These are phyloP conservation scores for Trichothecium sympodiale DNA, from an alignment of 2,329 filamentous ascomycete species.

Conservation along the genomic window DNA sequence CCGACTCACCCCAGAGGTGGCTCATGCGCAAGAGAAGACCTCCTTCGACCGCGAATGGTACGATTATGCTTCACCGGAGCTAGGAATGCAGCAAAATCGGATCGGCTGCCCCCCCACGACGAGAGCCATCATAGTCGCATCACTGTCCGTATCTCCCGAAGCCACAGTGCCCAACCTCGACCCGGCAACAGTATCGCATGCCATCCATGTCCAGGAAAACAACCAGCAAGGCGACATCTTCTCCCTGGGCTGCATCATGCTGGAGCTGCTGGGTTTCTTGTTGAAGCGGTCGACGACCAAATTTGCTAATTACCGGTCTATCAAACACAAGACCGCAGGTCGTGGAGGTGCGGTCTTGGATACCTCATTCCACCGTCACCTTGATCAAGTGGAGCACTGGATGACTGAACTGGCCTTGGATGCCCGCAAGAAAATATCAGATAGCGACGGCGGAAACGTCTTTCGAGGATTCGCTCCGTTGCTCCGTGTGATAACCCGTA, in stretches of 20 bases:
- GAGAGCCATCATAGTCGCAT: conserved; percentile 16
- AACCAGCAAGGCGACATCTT: conserved; percentile 56
- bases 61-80: conserved; percentile 63
- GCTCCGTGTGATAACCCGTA: conserved; percentile 40
- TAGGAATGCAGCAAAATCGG: conserved; percentile 34
- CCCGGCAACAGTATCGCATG: conserved; percentile 12
- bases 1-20: conserved; percentile 31
- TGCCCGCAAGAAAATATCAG: conserved; percentile 33
- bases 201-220: not conserved
- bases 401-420: conserved; percentile 50
- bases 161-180: conserved; percentile 30
- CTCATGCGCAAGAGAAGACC: conserved; percentile 29
- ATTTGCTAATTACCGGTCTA: conserved; percentile 55
- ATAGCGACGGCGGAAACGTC: conserved; percentile 28
- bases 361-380: conserved; percentile 61
- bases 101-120: conserved; percentile 21
- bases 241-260: conserved; percentile 60
- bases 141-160: conserved; percentile 23
- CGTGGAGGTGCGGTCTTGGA: conserved; percentile 53
- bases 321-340: conserved; percentile 49
- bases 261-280: conserved; percentile 60
- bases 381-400: conserved; percentile 59
- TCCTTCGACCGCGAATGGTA: conserved; percentile 58
- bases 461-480: conserved; percentile 41
- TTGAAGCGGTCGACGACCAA: conserved; percentile 56